Base-by-base conservation (phyloP, 2,329 filamentous ascomycete species). In the Beauveria sp. region DNA sequence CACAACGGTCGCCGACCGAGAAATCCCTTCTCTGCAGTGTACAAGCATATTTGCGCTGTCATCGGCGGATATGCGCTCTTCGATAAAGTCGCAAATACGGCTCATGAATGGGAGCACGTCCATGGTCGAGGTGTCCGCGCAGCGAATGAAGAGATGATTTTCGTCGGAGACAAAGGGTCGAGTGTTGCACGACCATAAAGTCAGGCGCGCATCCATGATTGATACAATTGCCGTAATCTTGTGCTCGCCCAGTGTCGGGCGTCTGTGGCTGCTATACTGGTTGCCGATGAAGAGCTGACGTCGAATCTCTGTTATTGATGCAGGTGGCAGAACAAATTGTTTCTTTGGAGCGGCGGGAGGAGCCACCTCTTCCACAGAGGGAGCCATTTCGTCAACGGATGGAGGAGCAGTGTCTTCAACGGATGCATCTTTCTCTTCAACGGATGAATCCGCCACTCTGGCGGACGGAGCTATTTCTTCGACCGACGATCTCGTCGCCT, bases 11-110 rank as follows among this genome's bases (percentile, higher is more conserved):
- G 72, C 67, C 1, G 71, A 72, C 16, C 71, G 69, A 20, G 72
- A 74, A 34, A 71, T 63, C 6, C 72, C 72, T 34, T 64, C 58
- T 43, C 77, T 74, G 62, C 72, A 74, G 57, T 72, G 71, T 10
- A 73, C 66, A 2, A 73, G 63, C n/a, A 73, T 68, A 43, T 65
- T 66, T 6, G 43, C 8, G 5, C 57, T 40, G 38, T 57, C 38
- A 16, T 24, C 47, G 16, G 45, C 5, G 24, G 16, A 10, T 20
- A 20, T 47, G 26, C 38, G 28, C 24, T 42, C n/a, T 49, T 70
- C 66, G 40, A 70, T 68, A 52, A 70, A 70, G 46, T 69, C 63
- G 64, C 69, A 70, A 10, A 70, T 67, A 5, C 60, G 58, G 26
- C 65, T 61, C 16, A 70, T 55, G 6, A 67, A 59, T 2, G 56